Base-by-base conservation (phyloP, 768 basidiomycete genomes). In the Sutorius australiensis region DNA sequence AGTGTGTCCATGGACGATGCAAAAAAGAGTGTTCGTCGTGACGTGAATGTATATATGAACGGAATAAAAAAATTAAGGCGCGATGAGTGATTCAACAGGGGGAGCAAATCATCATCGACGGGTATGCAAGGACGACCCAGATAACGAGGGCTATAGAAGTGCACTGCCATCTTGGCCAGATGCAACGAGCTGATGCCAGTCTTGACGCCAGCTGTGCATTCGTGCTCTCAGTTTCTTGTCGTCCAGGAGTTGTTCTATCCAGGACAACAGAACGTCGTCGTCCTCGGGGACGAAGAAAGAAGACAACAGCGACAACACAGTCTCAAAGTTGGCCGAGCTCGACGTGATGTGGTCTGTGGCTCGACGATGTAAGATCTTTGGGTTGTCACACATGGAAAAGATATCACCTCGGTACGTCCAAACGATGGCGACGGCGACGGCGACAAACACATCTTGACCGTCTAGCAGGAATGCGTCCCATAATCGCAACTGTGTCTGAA, bases 381-480 rank as follows among this genome's bases (percentile, higher is more conserved):
- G 24, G 5, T 16, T n/a, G 17, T 32, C 36, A 40, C 17, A 16
- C 16, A 30, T 17, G 39, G 46, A 36, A 39, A 43, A 31, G 16
- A 31, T 73, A 82, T 58, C 52, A 92, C 94, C 89, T 77, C 84
- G 78, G 64, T 92, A 93, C 3, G 83, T 83, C 93, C 93, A 98
- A 44, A 98, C 80, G 61, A 99, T 87, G 5, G 89, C 91, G 1
- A 95, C 71, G 6, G 92, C 87, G 9, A 91, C 82, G 42, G 91
- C 81, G 44, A 98, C 77, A 58, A 97, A 91, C 1, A 94, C 72
- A 63, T 99, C 95, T 60, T 83, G 79, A 10, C 97, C 97, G 56
- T 98, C 95, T 19, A 95, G 71, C 42, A 97, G 74, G 64, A 97
- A 90, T 11, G 82, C 92, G 67, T 99, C 97, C 95, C 95, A 99